Percentiles rank a stretch among this genome's conserved stretches.
phyloP scores from a whole-genome alignment of 352 stramenopile species.

The Phytophthora pinifolia region DNA sequence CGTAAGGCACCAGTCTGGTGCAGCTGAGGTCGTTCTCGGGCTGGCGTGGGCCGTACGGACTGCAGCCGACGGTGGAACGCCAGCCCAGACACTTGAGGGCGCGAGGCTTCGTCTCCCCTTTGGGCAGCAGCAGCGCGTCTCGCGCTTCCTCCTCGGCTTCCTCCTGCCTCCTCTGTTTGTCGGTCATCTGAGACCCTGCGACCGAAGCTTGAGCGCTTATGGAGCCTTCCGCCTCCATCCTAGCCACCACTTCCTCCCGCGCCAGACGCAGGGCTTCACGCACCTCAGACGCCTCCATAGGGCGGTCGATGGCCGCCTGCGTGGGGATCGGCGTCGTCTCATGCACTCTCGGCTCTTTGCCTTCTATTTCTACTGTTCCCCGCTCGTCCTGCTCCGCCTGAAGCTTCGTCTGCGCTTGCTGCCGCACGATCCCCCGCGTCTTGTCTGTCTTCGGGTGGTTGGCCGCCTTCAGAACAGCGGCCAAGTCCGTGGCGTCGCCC shows the following conservation, averaged over 20 bases:
- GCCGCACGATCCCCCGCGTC: background rate
- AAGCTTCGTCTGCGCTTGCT: slow-evolving; percentile 13
- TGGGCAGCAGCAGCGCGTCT: slow-evolving; percentile 33
- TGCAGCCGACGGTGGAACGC: slow-evolving; percentile 28
- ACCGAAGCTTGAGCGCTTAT: background rate
- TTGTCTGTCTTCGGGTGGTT: slow-evolving; percentile 14
- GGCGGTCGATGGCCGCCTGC: slow-evolving; percentile 18
- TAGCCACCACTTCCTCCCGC: slow-evolving; percentile 18
- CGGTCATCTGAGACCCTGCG: slow-evolving; percentile 7
- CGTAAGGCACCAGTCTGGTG: slow-evolving; percentile 18
- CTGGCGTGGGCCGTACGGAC: slow-evolving; percentile 26
- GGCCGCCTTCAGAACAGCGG: slow-evolving; percentile 16
- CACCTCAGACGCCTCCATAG: slow-evolving; percentile 23
- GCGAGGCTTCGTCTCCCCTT: slow-evolving; percentile 21
- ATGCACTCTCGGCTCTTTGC: background rate
- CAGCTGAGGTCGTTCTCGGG: slow-evolving; percentile 25
- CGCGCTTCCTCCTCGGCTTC: slow-evolving; percentile 37
- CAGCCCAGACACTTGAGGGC: slow-evolving; percentile 32
- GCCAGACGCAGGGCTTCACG: slow-evolving; percentile 16
- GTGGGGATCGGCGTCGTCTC: slow-evolving; percentile 14
- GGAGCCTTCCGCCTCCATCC: slow-evolving; percentile 17
- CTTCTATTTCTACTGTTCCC: slow-evolving; percentile 4
- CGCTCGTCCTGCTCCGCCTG: background rate
- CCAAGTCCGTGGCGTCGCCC: slow-evolving; percentile 13
- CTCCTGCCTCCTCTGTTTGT: slow-evolving; percentile 12